These are phyloP conservation scores for Aspergillus felis DNA, from an alignment of 2,329 filamentous ascomycete species.

Conservation along the genomic window DNA sequence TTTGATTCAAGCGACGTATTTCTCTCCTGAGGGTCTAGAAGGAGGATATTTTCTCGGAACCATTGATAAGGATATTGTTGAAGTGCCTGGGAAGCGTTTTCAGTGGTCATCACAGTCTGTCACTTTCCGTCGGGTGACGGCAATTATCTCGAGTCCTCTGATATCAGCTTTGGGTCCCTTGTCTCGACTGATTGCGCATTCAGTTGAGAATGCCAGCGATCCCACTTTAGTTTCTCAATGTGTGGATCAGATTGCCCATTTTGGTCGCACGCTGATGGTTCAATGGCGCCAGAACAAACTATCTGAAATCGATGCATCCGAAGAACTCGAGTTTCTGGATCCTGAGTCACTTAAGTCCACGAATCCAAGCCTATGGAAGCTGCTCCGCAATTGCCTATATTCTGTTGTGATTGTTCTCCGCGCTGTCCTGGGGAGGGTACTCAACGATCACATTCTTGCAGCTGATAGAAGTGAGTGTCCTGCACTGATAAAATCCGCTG, in stretches of 20 bases:
- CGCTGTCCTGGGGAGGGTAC: constrained; percentile 63
- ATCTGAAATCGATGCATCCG: constrained; percentile 65
- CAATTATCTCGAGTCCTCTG: constrained; percentile 55
- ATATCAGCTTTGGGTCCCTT: constrained; percentile 59
- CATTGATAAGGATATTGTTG: constrained; percentile 64
- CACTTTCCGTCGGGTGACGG: constrained; percentile 56
- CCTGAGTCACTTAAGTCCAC: constrained; percentile 64
- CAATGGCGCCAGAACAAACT: constrained; percentile 74
- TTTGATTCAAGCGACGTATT: constrained; percentile 63
- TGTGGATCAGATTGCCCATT: constrained; percentile 61
- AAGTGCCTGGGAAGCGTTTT: constrained; percentile 53
- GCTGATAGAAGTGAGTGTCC: constrained; percentile 46
- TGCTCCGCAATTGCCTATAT: constrained; percentile 73
- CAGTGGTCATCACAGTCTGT: constrained; percentile 61
- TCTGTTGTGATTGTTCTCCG: constrained; percentile 71
- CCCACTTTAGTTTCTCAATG: constrained; percentile 38
- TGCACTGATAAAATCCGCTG: background rate
- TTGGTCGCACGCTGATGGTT: constrained; percentile 62
- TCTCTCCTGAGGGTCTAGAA: constrained; percentile 68
- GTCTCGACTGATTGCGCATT: constrained; percentile 59
- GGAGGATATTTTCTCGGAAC: constrained; percentile 70
- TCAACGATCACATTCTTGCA: constrained; percentile 55
- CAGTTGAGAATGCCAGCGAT: constrained; percentile 55
- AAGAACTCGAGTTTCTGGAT: constrained; percentile 61
- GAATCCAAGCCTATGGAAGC: constrained; percentile 67